phyloP scores from a whole-genome alignment of 495 filamentous ascomycete genomes.

The Talaromyces liani region DNA sequence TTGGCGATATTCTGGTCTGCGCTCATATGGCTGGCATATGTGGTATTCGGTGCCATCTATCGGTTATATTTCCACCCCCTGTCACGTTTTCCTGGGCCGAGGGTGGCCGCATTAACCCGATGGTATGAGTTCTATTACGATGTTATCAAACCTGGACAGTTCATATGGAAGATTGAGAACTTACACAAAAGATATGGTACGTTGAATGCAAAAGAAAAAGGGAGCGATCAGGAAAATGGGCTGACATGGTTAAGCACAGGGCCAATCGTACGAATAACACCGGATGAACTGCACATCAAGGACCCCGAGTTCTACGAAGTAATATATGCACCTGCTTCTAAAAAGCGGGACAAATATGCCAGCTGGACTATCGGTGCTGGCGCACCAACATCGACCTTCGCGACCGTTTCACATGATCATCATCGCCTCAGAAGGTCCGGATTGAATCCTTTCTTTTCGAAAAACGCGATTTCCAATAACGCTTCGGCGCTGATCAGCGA shows the following conservation, averaged over 20 bases:
- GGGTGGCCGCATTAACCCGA: constrained; percentile 25
- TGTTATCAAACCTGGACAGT: constrained; percentile 12
- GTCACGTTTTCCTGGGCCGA: constrained; percentile 9
- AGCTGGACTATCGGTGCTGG: constrained; percentile 6
- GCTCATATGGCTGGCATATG: not conserved
- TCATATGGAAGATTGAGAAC: constrained; percentile 25
- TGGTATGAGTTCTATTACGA: constrained; percentile 15
- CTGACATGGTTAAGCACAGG: constrained; percentile 13
- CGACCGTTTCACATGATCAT: constrained; percentile 24
- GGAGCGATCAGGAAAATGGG: not conserved
- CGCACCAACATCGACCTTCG: constrained; percentile 17
- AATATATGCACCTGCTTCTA: constrained; percentile 19
- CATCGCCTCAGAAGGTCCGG: constrained; percentile 33
- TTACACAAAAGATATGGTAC: constrained; percentile 32
- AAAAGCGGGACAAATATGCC: constrained; percentile 20
- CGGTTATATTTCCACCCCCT: constrained; percentile 12
- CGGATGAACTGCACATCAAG: constrained; percentile 25
- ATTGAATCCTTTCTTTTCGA: constrained; percentile 37
- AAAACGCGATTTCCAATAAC: constrained; percentile 23
- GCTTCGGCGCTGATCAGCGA: constrained; percentile 26
- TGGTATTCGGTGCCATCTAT: constrained; percentile 5
- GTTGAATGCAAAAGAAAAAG: not conserved
- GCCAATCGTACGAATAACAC: constrained; percentile 25
- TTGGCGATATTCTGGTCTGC: not conserved
- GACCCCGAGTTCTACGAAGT: constrained; percentile 26